phyloP scores from a whole-genome alignment of 768 basidiomycete species.

The Suillus decipiens region DNA sequence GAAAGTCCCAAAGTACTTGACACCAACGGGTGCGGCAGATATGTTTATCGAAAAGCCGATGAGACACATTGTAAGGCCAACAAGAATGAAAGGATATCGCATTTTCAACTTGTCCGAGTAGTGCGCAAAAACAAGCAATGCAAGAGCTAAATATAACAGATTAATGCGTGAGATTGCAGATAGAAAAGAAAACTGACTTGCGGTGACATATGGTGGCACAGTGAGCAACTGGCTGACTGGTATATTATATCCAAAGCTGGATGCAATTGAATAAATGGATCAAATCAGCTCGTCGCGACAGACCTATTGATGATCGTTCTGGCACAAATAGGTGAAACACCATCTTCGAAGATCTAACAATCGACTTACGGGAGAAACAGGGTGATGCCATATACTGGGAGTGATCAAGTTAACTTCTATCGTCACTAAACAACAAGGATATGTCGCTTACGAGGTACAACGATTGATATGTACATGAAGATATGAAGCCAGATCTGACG shows the following conservation, averaged over 20 bases:
- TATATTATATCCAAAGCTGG: slow-evolving; percentile 56
- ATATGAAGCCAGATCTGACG: slow-evolving; percentile 54
- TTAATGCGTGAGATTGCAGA: not conserved
- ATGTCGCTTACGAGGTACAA: slow-evolving; percentile 53
- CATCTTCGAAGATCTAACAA: not conserved
- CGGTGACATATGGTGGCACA: slow-evolving; percentile 63
- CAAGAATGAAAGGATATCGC: slow-evolving; percentile 61
- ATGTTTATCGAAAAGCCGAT: slow-evolving; percentile 66
- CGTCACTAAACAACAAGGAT: not conserved
- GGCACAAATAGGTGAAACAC: not conserved
- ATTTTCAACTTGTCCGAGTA: slow-evolving; percentile 54
- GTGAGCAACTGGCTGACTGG: slow-evolving; percentile 61
- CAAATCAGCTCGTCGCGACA: slow-evolving; percentile 2
- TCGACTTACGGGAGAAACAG: slow-evolving; percentile 65
- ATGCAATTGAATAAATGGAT: slow-evolving; percentile 7
- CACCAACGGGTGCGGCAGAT: slow-evolving; percentile 48
- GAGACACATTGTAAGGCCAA: slow-evolving; percentile 48
- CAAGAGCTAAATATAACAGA: slow-evolving; percentile 39
- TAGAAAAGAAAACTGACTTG: slow-evolving; percentile 45
- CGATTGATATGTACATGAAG: slow-evolving; percentile 57
- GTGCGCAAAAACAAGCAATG: slow-evolving; percentile 51
- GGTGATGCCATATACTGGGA: slow-evolving; percentile 66
- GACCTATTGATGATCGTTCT: slow-evolving; percentile 16
- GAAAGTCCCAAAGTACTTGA: slow-evolving; percentile 72
- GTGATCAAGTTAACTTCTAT: not conserved